Conservation (phyloP, 2,329 filamentous ascomycete species). For the Stagonosporopsis cucurbitacearum region DNA sequence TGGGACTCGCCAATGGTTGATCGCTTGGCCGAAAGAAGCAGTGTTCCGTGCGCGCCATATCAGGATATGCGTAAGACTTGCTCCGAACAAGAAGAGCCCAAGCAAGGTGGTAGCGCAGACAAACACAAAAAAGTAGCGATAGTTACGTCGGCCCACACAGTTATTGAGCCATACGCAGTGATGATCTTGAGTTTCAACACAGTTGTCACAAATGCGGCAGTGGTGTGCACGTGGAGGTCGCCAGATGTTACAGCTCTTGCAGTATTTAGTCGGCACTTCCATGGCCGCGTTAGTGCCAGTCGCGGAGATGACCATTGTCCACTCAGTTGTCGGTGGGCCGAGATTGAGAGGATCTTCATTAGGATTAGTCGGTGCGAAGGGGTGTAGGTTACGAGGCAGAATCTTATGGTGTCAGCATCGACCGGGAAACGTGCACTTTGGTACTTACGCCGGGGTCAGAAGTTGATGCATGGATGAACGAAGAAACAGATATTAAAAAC, state of each 20-base stretch:
- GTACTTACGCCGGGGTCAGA: slow-evolving; percentile 87
- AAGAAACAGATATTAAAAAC: slow-evolving; percentile 89
- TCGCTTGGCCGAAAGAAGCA: slow-evolving; percentile 71
- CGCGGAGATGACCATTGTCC: slow-evolving; percentile 87
- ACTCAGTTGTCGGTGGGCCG: slow-evolving; percentile 88
- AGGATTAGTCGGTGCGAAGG: slow-evolving; percentile 76
- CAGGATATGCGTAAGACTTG: slow-evolving; percentile 80
- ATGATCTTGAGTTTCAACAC: slow-evolving; percentile 95
- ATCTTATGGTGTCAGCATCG: slow-evolving; percentile 65
- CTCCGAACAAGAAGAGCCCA: slow-evolving; percentile 75
- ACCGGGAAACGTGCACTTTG: neutral
- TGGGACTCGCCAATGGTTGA: slow-evolving; percentile 75
- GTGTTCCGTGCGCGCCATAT: slow-evolving; percentile 70
- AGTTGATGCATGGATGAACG: slow-evolving; percentile 89
- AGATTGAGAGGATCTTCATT: slow-evolving; percentile 81
- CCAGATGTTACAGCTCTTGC: slow-evolving; percentile 97
- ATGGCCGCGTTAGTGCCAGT: slow-evolving; percentile 80
- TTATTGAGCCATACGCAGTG: slow-evolving; percentile 99
- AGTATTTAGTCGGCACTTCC: slow-evolving; percentile 98
- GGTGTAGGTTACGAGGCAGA: slow-evolving; percentile 88
- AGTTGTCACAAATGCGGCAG: slow-evolving; percentile 96
- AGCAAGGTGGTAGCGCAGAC: slow-evolving; percentile 80
- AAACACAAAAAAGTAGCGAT: slow-evolving; percentile 96
- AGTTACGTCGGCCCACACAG: slow-evolving; percentile 94
- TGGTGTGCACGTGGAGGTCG: slow-evolving; percentile 94